Conservation (phyloP, 768 basidiomycete genomes). For the Collybia sordida region DNA sequence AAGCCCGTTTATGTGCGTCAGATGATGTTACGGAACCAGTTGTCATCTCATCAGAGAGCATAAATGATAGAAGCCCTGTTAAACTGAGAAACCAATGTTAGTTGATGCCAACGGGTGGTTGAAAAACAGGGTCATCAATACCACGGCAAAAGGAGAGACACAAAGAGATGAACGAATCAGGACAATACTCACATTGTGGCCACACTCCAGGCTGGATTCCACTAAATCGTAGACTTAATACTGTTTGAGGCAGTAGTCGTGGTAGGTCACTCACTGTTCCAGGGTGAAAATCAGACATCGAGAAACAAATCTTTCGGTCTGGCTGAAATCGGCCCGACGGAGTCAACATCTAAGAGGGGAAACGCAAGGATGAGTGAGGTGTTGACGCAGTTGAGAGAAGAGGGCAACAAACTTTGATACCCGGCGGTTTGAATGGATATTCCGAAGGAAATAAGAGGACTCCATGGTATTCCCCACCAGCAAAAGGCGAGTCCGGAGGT, state of each 20-base stretch:
- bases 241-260: neutral
- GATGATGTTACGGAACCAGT: conserved; percentile 87
- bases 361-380: conserved; percentile 9
- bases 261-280: conserved; percentile 67
- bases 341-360: conserved; percentile 70
- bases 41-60: conserved; percentile 96
- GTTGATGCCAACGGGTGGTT: no score
- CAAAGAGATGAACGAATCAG: conserved; percentile 6
- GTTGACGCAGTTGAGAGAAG: neutral
- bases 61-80: conserved; percentile 91
- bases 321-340: conserved; percentile 90
- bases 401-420: conserved; percentile 73
- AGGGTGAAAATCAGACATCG: conserved; percentile 95
- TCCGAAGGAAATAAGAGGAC: conserved; percentile 90
- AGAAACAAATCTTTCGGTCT: conserved; percentile 96
- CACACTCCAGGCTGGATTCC: conserved; percentile 96
- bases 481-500: conserved; percentile 89
- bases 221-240: conserved; percentile 40
- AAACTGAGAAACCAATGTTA: conserved; percentile 47
- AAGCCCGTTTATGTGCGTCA: conserved; percentile 72
- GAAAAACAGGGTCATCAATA: conserved; percentile 8
- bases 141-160: conserved; percentile 5
- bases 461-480: conserved; percentile 93
- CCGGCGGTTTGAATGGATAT: conserved; percentile 96
- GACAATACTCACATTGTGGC: conserved; percentile 76